Conservation (phyloP, 2,329 filamentous ascomycete species). For the Cladosporium sp. region DNA sequence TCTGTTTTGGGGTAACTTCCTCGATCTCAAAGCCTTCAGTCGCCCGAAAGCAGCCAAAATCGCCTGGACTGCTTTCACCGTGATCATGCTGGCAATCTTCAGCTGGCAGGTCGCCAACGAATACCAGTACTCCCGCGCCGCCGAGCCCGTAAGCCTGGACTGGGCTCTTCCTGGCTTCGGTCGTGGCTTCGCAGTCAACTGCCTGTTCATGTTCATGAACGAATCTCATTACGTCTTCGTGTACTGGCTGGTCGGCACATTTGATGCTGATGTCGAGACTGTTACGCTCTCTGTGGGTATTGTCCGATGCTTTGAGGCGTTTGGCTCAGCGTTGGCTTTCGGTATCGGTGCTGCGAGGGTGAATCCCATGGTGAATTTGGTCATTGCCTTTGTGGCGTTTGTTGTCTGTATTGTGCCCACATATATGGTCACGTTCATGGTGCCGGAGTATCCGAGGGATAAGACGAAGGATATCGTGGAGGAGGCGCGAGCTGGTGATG, state of each 20-base stretch:
- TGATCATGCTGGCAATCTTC: not conserved
- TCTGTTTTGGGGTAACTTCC: not conserved
- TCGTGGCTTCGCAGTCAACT: not conserved
- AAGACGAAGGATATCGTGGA: not conserved
- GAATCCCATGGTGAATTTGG: not conserved
- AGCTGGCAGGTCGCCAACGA: not conserved
- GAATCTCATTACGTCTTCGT: conserved; percentile 1
- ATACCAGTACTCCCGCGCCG: not conserved
- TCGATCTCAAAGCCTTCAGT: not conserved
- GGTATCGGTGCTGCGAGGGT: not conserved
- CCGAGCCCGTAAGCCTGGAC: not conserved
- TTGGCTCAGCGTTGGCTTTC: conserved; percentile 1
- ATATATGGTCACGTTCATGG: not conserved
- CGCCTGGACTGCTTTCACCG: not conserved
- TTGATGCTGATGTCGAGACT: not conserved
- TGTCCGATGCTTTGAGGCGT: not conserved
- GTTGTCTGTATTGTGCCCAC: not conserved
- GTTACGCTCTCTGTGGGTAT: conserved; percentile 1
- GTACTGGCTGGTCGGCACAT: not conserved
- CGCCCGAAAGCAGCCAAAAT: not conserved
- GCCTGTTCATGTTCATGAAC: conserved; percentile 3
- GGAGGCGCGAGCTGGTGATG: no score
- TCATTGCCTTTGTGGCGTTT: not conserved
- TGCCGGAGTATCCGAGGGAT: not conserved
- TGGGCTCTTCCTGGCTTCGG: not conserved